Conservation (phyloP, 2,329 filamentous ascomycete species). For the Periconia digitata region DNA sequence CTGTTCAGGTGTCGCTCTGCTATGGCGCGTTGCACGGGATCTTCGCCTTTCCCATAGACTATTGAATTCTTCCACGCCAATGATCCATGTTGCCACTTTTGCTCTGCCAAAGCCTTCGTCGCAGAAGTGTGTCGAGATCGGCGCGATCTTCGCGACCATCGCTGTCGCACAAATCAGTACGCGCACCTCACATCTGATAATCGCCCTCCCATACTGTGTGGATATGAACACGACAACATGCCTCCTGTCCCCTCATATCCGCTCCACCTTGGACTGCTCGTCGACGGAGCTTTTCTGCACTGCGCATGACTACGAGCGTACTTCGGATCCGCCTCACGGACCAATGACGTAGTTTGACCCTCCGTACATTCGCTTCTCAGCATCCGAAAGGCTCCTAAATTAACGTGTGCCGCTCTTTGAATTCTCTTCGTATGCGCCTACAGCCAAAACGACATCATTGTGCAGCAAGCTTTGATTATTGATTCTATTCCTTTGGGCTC, state of each 20-base stretch:
- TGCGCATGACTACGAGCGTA: neutral
- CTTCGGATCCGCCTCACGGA: neutral
- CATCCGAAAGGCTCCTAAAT: neutral
- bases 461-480: slow-evolving; percentile 2
- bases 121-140: neutral
- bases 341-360: slow-evolving; percentile 27
- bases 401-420: slow-evolving; percentile 10
- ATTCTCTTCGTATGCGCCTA: neutral
- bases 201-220: neutral
- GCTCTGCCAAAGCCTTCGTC: too few relatives aligned
- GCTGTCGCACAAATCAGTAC: neutral
- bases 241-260: neutral
- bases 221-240: neutral
- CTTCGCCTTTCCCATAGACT: neutral
- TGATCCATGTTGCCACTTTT: neutral
- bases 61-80: neutral
- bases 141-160: neutral
- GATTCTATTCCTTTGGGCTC: neutral
- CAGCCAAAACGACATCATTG: slow-evolving; percentile 18
- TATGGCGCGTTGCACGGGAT: neutral
- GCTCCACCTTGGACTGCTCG: neutral
- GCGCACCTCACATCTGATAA: neutral
- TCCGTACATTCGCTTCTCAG: neutral
- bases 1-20: neutral
- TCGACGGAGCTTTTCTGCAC: neutral